These are phyloP conservation scores for Eucalyptus marginata DNA, from an alignment of 345 rosid species.

Conservation along the genomic window DNA sequence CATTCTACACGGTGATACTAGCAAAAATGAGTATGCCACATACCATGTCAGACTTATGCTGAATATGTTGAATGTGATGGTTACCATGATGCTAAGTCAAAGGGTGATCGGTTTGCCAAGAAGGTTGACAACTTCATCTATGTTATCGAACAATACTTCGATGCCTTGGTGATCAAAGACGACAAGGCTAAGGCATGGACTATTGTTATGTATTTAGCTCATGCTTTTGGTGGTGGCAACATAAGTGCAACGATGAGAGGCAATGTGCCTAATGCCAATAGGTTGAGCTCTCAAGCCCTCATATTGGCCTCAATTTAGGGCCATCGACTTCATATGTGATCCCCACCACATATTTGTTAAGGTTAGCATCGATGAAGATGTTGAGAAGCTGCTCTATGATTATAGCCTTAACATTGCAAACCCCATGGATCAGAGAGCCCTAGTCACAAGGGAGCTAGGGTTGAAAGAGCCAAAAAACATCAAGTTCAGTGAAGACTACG, in stretches of 20 bases:
- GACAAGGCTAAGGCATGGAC: background rate
- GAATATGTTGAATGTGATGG: background rate
- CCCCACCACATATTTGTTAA: constrained; percentile 10
- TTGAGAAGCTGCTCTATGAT: constrained; percentile 12
- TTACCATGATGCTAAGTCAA: background rate
- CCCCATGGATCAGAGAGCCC: constrained; percentile 4
- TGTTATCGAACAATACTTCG: background rate
- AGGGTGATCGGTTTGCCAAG: background rate
- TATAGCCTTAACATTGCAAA: constrained; percentile 6
- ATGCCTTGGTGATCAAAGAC: background rate
- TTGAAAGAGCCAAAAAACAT: background rate
- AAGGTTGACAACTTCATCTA: background rate
- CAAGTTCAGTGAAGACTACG: background rate
- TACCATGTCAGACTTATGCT: too few species aligned
- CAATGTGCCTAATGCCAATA: background rate
- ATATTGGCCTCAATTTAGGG: background rate
- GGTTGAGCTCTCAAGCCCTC: background rate
- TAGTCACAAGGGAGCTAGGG: constrained; percentile 6
- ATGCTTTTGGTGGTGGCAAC: background rate
- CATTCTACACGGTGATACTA: too few species aligned
- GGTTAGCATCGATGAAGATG: constrained; percentile 16
- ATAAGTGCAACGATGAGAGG: background rate
- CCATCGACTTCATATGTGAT: constrained; percentile 7
- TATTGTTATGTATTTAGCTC: background rate
- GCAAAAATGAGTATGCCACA: too few species aligned